Conservation (phyloP, 2,329 filamentous ascomycete species). For the Metarhizium album region DNA sequence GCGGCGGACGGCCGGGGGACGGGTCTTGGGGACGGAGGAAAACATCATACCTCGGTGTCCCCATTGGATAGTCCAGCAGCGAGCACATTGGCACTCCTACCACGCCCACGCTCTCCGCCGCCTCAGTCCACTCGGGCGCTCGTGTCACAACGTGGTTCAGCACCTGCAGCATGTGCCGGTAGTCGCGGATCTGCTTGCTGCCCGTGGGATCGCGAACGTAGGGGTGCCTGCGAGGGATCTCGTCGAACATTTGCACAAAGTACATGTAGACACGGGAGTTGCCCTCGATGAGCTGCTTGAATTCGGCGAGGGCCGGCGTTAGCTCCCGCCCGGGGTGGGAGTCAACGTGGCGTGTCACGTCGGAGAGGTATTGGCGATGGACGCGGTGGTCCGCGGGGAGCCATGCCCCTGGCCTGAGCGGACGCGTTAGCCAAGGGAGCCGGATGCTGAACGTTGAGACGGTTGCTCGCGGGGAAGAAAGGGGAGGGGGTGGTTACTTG, state of each 20-base stretch:
- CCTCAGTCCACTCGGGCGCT: conserved; percentile 42
- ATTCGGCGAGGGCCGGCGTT: conserved; percentile 51
- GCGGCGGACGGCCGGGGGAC: no score
- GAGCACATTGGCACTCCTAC: conserved; percentile 44
- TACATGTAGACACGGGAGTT: conserved; percentile 56
- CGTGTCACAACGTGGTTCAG: conserved; percentile 48
- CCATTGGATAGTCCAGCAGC: conserved; percentile 47
- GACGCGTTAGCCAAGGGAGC: background rate
- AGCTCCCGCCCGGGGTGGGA: conserved; percentile 32
- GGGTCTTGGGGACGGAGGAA: no score
- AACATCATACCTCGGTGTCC: conserved; percentile 32
- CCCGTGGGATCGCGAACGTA: conserved; percentile 54
- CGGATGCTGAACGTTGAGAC: no score
- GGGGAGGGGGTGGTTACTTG: conserved; percentile 22
- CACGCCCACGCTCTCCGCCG: conserved; percentile 38
- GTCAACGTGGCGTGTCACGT: conserved; percentile 44
- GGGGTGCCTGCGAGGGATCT: conserved; percentile 49
- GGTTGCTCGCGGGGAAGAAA: no score
- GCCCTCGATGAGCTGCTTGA: conserved; percentile 54
- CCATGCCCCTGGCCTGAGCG: conserved; percentile 43
- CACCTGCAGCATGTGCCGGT: conserved; percentile 53
- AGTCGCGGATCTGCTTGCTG: conserved; percentile 51
- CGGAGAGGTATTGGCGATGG: conserved; percentile 52
- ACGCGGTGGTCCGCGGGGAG: conserved; percentile 52
- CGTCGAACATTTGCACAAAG: conserved; percentile 56